Evolutionary conservation across 2,329 filamentous ascomycete species (phyloP), one percentile per base, ranked within the genome.

Genomic region (Epicoccum sorghinum): DNA sequence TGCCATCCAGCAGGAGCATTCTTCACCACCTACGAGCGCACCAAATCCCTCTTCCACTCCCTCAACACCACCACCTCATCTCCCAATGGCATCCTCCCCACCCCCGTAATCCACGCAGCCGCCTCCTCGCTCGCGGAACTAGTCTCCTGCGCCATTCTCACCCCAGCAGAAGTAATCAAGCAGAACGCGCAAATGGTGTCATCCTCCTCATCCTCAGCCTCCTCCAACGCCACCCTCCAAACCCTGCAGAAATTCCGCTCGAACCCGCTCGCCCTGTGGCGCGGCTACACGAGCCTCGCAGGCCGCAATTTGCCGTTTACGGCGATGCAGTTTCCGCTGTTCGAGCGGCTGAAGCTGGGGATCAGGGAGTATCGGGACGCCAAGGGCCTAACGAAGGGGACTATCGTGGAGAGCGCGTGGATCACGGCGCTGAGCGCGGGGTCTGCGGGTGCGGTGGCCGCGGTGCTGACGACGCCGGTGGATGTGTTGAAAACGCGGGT

Each of bases 401-500:
- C 68, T 0, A 68, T 95, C 12, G 60, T 85, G 4, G 88, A 93
- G 75, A 87, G 87, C 23, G 90, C 86, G 0, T 52, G 83, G 2
- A 83, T 93, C 38, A 95, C 90, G 0, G 91, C 89, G 0, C 52
- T 83, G 3, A 90, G 89, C 68, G 92, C 91, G 0, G 90, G 88
- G 2, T 73, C 82, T 13, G 90, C 91, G 0, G 92, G 92, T 0
- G 85, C 86, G 5, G 73, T 93, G 7, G 88, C 91, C 0, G 89
- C 92, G 0, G 83, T 90, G 8, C 72, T 95, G n/a, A 96, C 92
- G 1, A 96, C 92, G 45, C 93, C 93, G 0, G 86, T 92, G 50
- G 93, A 96, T 73, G 91, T 96, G 8, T 84, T 96, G 23, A 96
- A 96, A 79, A 96, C 92, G 60, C 79, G 90, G 44, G 89, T 96